Evolutionary conservation across 73 alveolate species (phyloP).

Genomic region (Blepharisma stoltei): DNA sequence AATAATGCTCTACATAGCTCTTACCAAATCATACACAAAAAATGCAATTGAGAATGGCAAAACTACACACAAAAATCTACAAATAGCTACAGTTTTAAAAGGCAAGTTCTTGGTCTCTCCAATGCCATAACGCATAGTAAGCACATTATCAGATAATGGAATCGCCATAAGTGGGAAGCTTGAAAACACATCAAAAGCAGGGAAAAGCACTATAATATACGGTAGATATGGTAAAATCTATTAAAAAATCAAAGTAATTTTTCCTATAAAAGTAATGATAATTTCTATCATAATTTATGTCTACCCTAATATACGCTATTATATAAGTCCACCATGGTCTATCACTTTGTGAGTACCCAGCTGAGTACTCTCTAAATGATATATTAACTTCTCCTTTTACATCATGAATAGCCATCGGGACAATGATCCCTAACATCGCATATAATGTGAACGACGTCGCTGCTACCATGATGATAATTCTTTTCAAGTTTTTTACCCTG

Average conservation of each 20-base stretch:
- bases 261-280: no score
- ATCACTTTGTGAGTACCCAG: not conserved
- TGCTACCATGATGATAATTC: not conserved
- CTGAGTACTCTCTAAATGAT: constrained; percentile 1
- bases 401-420: not conserved
- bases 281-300: no score
- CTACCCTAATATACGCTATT: no score
- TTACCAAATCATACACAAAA: constrained; percentile 2
- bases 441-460: not conserved
- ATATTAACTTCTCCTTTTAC: not conserved
- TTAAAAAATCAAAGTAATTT: no score
- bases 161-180: not conserved
- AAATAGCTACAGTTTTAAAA: not conserved
- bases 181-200: constrained; percentile 1
- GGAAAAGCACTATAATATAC: not conserved
- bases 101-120: not conserved
- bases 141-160: not conserved
- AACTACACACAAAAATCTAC: not conserved
- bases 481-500: not conserved
- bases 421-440: not conserved
- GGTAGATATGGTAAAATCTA: no score
- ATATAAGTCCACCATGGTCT: not conserved
- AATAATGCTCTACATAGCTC: not conserved
- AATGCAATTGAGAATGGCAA: not conserved
- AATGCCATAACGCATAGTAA: not conserved